These are phyloP conservation scores for Aquilaria yunnanensis DNA, from an alignment of 345 rosid genomes.

Conservation along the genomic window DNA sequence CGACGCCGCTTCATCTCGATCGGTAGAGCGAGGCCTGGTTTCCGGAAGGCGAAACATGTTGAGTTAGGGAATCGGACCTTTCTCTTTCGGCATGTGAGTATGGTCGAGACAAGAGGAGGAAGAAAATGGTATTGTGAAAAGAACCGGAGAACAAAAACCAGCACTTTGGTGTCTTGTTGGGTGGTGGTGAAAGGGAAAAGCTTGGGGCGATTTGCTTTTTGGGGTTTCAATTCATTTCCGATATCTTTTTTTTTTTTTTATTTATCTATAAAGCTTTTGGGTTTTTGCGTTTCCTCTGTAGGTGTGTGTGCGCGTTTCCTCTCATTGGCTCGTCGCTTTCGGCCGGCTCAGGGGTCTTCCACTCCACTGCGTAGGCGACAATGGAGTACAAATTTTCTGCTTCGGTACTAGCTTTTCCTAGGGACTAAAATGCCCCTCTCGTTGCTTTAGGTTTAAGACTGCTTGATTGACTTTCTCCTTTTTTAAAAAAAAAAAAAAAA, in stretches of 20 bases:
- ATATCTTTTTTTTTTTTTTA: conserved; percentile 2
- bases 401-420: conserved; percentile 1
- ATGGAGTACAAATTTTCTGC: conserved; percentile 4
- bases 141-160: neutral
- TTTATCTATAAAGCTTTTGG: conserved; percentile 4
- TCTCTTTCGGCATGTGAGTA: conserved; percentile 1
- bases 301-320: conserved; percentile 8
- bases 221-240: conserved; percentile 9
- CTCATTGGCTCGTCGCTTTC: conserved; percentile 42
- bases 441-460: neutral
- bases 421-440: conserved; percentile 9
- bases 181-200: conserved; percentile 4
- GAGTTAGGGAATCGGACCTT: neutral
- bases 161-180: neutral
- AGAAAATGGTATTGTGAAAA: neutral
- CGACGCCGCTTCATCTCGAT: too few species aligned
- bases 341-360: conserved; percentile 12
- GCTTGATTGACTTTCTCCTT: too few species aligned
- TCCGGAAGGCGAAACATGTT: too few species aligned
- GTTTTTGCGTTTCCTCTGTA: conserved; percentile 1
- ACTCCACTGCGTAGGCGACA: conserved; percentile 25
- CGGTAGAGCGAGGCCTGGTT: too few species aligned
- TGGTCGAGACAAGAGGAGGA: neutral
- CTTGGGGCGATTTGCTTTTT: conserved; percentile 6
- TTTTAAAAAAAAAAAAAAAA: too few species aligned